Evolutionary conservation across 768 basidiomycete genomes (phyloP).

Genomic region (Serendipita vermifera): DNA sequence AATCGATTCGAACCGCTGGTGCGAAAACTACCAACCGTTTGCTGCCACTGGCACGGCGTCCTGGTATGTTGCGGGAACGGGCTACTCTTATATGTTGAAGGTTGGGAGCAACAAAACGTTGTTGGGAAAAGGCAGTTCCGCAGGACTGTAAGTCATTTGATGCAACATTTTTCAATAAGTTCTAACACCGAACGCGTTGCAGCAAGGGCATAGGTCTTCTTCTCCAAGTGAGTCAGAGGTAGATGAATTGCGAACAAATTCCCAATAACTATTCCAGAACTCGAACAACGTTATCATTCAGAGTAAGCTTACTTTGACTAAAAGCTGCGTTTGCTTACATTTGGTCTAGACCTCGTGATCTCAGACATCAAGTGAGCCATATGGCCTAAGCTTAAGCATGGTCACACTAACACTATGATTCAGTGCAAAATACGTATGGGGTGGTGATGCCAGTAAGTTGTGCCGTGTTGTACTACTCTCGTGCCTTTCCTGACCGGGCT

Average conservation of each 20-base stretch:
- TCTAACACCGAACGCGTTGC: background rate
- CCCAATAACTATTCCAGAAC: background rate
- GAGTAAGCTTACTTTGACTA: no score
- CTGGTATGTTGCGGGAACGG: background rate
- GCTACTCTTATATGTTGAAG: conserved; percentile 2
- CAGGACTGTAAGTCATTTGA: conserved; percentile 2
- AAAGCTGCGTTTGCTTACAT: background rate
- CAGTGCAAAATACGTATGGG: conserved; percentile 10
- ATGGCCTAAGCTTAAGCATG: no score
- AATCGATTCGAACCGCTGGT: conserved; percentile 10
- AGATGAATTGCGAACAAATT: background rate
- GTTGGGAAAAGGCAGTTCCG: conserved; percentile 9
- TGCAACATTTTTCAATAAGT: background rate
- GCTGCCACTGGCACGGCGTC: background rate
- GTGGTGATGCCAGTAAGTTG: conserved; percentile 9
- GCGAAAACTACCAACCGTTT: conserved; percentile 6
- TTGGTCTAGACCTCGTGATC: background rate
- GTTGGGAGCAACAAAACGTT: conserved; percentile 10
- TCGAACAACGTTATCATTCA: conserved; percentile 6
- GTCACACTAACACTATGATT: background rate
- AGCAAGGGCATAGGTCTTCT: conserved; percentile 9
- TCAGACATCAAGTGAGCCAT: conserved; percentile 7
- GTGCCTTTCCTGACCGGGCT: background rate
- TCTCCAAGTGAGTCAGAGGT: background rate
- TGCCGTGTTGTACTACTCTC: background rate